Percentiles rank a stretch among this genome's conserved stretches.
Evolutionary conservation across 495 filamentous ascomycete species (phyloP).

Genomic region (Trichocladium uniseriatum): DNA sequence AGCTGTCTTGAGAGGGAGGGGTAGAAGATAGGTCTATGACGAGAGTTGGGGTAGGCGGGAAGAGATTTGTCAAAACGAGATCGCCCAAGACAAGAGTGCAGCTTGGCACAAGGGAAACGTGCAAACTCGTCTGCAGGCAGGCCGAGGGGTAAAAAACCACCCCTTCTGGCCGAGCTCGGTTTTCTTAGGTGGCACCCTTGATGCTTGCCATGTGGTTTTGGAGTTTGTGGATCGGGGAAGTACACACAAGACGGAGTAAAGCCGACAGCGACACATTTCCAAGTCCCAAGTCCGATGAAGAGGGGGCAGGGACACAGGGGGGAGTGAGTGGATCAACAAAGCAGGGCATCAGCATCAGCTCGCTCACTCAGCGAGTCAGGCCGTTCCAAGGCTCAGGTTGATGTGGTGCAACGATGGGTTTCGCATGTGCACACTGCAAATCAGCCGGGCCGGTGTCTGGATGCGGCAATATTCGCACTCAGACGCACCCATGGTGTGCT

Average conservation of each 20-base stretch:
- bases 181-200: constrained; percentile 27
- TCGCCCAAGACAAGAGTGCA: constrained; percentile 15
- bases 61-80: constrained; percentile 17
- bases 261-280: constrained; percentile 18
- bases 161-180: constrained; percentile 21
- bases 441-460: constrained; percentile 5
- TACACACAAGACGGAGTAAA: neutral
- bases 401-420: constrained; percentile 16
- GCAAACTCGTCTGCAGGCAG: constrained; percentile 12
- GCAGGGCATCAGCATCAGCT: constrained; percentile 6
- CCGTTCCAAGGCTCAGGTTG: constrained; percentile 14
- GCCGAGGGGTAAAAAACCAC: constrained; percentile 10
- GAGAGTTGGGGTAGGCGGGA: constrained; percentile 11
- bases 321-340: constrained; percentile 12
- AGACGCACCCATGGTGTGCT: constrained; percentile 15
- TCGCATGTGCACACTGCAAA: constrained; percentile 31
- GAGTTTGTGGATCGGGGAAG: constrained; percentile 23
- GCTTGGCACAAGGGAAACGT: constrained; percentile 9
- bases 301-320: constrained; percentile 1
- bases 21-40: constrained; percentile 26
- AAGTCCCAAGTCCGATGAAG: constrained; percentile 17
- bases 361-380: constrained; percentile 31
- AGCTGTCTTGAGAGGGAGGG: constrained; percentile 27
- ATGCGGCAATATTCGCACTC: constrained; percentile 27
- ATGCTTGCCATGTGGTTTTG: constrained; percentile 41